Conservation (phyloP, 2,329 filamentous ascomycete genomes). For the Fusarium setosum region DNA sequence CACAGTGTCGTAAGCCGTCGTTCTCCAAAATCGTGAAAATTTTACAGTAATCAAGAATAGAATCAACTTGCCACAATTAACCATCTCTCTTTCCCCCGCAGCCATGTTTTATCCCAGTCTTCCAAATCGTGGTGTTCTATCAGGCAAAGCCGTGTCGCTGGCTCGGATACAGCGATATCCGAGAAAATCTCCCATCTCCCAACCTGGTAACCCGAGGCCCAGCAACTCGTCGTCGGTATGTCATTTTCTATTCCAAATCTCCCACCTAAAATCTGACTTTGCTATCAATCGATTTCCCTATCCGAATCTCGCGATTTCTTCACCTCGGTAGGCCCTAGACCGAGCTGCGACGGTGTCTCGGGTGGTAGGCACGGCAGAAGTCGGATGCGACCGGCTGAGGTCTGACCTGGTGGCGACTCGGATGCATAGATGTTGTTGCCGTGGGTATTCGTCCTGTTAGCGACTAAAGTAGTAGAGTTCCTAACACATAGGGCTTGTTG, state of each 20-base stretch:
- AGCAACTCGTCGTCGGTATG: background rate
- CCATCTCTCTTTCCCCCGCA: no score
- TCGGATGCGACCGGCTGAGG: background rate
- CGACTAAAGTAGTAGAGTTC: no score
- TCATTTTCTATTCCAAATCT: background rate
- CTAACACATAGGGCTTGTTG: no score
- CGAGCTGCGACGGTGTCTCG: background rate
- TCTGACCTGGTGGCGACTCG: no score
- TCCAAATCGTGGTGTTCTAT: background rate
- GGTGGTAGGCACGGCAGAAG: background rate
- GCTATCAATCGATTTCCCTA: background rate
- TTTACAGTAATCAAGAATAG: background rate
- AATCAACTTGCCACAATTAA: no score
- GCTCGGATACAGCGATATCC: slow-evolving; percentile 15
- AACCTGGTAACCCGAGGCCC: slow-evolving; percentile 32
- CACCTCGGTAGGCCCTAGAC: slow-evolving; percentile 1
- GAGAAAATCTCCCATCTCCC: background rate
- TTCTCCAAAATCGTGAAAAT: no score
- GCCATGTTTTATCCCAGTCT: background rate
- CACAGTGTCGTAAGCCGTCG: no score
- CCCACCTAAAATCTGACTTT: background rate
- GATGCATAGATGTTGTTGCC: no score
- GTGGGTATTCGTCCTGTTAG: no score
- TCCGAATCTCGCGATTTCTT: background rate
- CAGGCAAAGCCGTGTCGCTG: background rate